Evolutionary conservation across 1,284 basidiomycete genomes (phyloP), one percentile per base, ranked within the genome.

Genomic region (Cryptococcus hybrid): DNA sequence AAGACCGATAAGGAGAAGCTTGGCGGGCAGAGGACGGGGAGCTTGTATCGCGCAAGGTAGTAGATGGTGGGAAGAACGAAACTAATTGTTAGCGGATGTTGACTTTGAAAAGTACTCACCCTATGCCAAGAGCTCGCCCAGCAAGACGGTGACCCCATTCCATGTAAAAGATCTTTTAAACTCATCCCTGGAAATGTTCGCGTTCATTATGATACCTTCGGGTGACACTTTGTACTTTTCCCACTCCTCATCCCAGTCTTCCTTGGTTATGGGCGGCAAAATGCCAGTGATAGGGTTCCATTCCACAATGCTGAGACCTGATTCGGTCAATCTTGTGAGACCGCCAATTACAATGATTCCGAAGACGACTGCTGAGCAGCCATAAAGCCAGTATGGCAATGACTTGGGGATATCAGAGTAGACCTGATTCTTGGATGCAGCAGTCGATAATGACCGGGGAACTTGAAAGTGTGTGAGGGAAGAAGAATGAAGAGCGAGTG

Each of bases 151-250:
- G 96, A 2, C 86, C 85, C 92, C 94, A 99, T 83, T 99, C 96
- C 96, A 95, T 96, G 80, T 89, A 90, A 80, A 94, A 99, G 65
- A 99, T 99, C 61, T 83, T 84, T 99, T 99, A 82, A 99, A 99
- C 70, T 98, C 89, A 24, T 87, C 82, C 54, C 98, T 79, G 8
- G 86, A 84, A 63, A 98, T 93, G 39, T 87, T 85, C 61, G 89
- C 86, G 78, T 99, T 99, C 63, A 95, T 80, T 92, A 96, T 74
- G 74, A 91, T 88, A 77, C 92, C 98, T 78, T 99, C 96, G 0
- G 96, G 96, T 2, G 95, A 97, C 18, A 84, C 83, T 76, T 88
- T 90, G 82, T 99, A 99, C 80, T 98, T 99, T 47, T 88, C 85
- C 78, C 97, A 99, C 72, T 99, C 96, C 38, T 79, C 81, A 59